Base-by-base conservation (phyloP, 805 yeast species). In the Ogataea nitratoaversa region DNA sequence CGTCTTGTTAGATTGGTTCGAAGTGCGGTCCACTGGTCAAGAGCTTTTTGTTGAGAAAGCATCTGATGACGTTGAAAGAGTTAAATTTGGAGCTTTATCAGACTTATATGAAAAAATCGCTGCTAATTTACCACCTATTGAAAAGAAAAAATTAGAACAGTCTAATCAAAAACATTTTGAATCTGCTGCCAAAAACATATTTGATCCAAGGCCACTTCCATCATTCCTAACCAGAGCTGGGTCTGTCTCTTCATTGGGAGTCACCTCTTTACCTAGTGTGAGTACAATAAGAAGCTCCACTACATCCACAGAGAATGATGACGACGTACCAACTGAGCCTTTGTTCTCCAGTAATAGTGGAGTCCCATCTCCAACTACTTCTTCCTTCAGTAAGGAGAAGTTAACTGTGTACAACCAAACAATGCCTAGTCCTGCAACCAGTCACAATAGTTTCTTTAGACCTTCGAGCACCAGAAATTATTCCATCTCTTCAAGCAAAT, bases 1-100 rank as follows among this genome's bases (percentile, higher is more conserved):
- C 18, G 48, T 60, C 3, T 41, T 66, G 22, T 39, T 49, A 13
- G 54, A 55, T 1, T 66, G 68, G 68, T 37, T 52, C 11, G 32
- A 32, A 20, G 55, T 60, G 17, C 49, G 59, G 38, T 19, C 44
- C 3, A 61, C 62, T 12, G 72, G 68, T 30, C 43, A 63, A n/a
- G 58, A 54, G 28, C 38, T 48, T 7, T 38, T 37, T 8, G 40
- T 43, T n/a, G n/a, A n/a, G n/a, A n/a, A n/a, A n/a, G n/a, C n/a
- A n/a, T n/a, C n/a, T n/a, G n/a, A n/a, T n/a, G n/a, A n/a, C n/a
- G n/a, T n/a, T n/a, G n/a, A n/a, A n/a, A n/a, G n/a, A n/a, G n/a
- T n/a, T n/a, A n/a, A n/a, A n/a, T n/a, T n/a, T n/a, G n/a, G n/a
- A n/a, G n/a, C n/a, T n/a, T n/a, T n/a, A n/a, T 2, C 32, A 19